Percentiles rank a stretch among this genome's conserved stretches.
These are phyloP conservation scores for Inosperma sp. DNA, from an alignment of 768 basidiomycete genomes.

Conservation along the genomic window DNA sequence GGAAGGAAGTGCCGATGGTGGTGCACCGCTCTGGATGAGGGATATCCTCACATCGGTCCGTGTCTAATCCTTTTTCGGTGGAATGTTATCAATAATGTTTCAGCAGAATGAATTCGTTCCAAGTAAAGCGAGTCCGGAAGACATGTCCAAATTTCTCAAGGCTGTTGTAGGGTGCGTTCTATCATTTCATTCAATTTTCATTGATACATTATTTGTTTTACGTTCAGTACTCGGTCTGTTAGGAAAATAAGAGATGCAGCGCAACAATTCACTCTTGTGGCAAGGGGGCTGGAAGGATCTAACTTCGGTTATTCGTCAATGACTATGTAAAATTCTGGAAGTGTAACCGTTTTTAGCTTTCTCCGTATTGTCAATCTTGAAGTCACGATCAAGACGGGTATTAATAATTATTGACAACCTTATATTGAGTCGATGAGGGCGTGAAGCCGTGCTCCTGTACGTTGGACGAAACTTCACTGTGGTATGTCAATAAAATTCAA, in stretches of 20 bases:
- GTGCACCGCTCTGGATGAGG: constrained; percentile 60
- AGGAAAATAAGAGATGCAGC: constrained; percentile 78
- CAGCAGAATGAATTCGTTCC: constrained; percentile 53
- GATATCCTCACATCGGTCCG: constrained; percentile 64
- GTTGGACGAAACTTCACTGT: no score
- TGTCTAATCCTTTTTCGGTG: background rate
- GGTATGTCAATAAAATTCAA: no score
- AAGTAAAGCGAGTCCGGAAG: constrained; percentile 66
- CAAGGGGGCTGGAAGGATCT: constrained; percentile 78
- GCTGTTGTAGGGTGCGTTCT: constrained; percentile 56
- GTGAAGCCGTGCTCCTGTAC: no score
- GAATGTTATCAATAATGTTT: constrained; percentile 6
- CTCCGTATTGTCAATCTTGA: no score
- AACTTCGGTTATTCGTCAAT: constrained; percentile 80
- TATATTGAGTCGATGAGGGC: no score
- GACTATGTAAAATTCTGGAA: constrained; percentile 49
- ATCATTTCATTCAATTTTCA: background rate
- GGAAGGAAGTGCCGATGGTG: constrained; percentile 31
- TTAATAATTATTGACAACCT: no score
- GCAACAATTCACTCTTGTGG: constrained; percentile 81
- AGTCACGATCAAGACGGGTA: no score
- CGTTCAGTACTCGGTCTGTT: constrained; percentile 58
- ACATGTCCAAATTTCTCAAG: constrained; percentile 76
- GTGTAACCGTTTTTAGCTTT: no score
- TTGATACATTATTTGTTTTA: background rate